Base-by-base conservation (phyloP, 2,329 filamentous ascomycete genomes). In the Leptosphaerulina australis region DNA sequence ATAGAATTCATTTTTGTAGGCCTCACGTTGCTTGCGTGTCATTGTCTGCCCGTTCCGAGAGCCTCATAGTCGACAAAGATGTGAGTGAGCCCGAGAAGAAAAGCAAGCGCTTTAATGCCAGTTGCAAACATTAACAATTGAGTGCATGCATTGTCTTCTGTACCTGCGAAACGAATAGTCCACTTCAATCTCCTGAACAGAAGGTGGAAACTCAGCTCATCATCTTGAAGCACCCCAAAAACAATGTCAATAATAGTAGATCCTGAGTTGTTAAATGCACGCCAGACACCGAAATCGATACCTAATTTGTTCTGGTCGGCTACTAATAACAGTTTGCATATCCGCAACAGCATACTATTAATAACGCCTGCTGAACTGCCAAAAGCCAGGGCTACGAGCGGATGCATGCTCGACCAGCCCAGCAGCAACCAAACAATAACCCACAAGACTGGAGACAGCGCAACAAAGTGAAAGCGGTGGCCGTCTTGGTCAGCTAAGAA, bases 171-270 rank as follows among this genome's bases (percentile, higher is more conserved):
- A 10, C 1, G 11, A 14, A 2, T 21, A 4, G 11, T 24, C 14
- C 20, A 11, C 6, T 1, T 5, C 18, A 6, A 25, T 25, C 6
- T 25, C 24, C 12, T 1, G 18, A 36, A 17, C 10, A 6, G 18
- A 6, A 28, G 12, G 8, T 5, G 15, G 18, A 35, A 12, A 3
- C 7, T 26, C 2, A 5, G 10, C 37, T 22, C n/a, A 30, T 26
- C 26, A 21, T 40, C 37, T 14, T 40, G 37, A 9, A 40, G 25
- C 11, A 40, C 37, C 21, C 37, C 41, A 29, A 36, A 45, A 10
- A 45, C 30, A 14, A 35, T 45, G n/a, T 36, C 31, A 4, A 45
- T 33, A 36, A 45, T 45, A 2, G 41, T 45, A 7, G 41, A 45
- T 4, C 41, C 41, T 1, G 33, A 45, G 17, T 45, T 45, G 24